Evolutionary conservation across 1,284 basidiomycete species (phyloP), one percentile per base, ranked within the genome.

Genomic region (Apiotrichum brassicae): DNA sequence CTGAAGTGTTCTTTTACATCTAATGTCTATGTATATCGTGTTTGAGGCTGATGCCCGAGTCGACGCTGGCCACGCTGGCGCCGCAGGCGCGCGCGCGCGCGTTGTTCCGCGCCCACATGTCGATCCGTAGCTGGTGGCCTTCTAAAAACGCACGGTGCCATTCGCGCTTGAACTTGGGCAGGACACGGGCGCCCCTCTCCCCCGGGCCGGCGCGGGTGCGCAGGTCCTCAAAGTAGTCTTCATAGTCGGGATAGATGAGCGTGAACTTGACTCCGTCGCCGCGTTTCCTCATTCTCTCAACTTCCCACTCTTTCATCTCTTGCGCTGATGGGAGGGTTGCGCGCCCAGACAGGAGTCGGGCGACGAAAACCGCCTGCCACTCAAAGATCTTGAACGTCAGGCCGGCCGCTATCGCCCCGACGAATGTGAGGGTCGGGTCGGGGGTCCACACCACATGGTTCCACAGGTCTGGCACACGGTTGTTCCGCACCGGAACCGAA

Each of bases 401-500:
- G 8, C 63, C 67, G 22, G 63, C 64, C 26, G 63, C 57, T 32
- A 58, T 57, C 2, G 64, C 42, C 9, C 63, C 61, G 50, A 68
- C 35, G 48, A 80, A 78, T 0, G 72, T 70, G 11, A 80, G 61
- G 6, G 76, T 76, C 1, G 78, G 78, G 47, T 79, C 77, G 22
- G 76, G 74, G 41, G 77, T 77, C 58, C 76, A 78, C 54, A 78
- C 75, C 0, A 75, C 59, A 49, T 79, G 77, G 18, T 76, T 64
- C 51, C 77, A 74, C 5, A 79, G 64, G 5, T 76, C 72, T 2
- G 75, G 74, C 14, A 80, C 63, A 45, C 76, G 73, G 8, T 68
- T 72, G 30, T 78, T 74, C 0, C 75, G 76, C 14, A 78, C 69
- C 26, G 78, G 65, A 1, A 55, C 30, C 33, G 25, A 24, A 6